Conservation (phyloP, 352 stramenopile genomes). For the Phytophthora fragariae region DNA sequence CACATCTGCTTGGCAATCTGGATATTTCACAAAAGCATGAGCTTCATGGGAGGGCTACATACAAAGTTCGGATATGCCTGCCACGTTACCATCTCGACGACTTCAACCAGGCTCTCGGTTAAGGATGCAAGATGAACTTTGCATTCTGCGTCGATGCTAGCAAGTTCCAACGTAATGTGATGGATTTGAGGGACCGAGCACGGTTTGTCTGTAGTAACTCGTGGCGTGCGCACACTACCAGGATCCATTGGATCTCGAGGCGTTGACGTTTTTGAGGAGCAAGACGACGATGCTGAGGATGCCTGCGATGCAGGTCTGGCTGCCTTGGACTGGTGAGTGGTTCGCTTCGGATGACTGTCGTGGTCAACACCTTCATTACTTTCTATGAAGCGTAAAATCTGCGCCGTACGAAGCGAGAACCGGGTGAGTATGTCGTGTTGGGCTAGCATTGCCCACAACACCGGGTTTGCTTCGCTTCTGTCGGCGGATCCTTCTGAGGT, state of each 20-base stretch:
- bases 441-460: conserved; percentile 55
- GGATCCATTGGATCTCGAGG: conserved; percentile 18
- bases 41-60: neutral
- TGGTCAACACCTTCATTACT: conserved; percentile 49
- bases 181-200: conserved; percentile 50
- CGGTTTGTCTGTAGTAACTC: conserved; percentile 3
- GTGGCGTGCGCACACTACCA: conserved; percentile 5
- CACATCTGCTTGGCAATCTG: conserved; percentile 50
- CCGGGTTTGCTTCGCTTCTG: conserved; percentile 16
- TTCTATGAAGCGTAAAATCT: conserved; percentile 54
- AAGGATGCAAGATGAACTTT: conserved; percentile 64
- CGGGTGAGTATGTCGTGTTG: conserved; percentile 57
- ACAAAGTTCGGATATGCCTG: neutral
- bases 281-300: conserved; percentile 34
- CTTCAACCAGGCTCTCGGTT: conserved; percentile 63
- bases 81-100: conserved; percentile 43
- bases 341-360: conserved; percentile 26
- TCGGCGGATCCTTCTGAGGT: conserved; percentile 15
- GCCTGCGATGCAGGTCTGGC: conserved; percentile 19
- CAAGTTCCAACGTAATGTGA: conserved; percentile 65
- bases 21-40: neutral
- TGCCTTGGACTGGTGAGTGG: conserved; percentile 4
- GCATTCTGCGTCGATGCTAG: conserved; percentile 51
- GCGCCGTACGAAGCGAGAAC: conserved; percentile 37
- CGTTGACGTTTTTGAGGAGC: conserved; percentile 22